Base-by-base conservation (phyloP, 2,329 filamentous ascomycete species). In the Shiraia sp. region DNA sequence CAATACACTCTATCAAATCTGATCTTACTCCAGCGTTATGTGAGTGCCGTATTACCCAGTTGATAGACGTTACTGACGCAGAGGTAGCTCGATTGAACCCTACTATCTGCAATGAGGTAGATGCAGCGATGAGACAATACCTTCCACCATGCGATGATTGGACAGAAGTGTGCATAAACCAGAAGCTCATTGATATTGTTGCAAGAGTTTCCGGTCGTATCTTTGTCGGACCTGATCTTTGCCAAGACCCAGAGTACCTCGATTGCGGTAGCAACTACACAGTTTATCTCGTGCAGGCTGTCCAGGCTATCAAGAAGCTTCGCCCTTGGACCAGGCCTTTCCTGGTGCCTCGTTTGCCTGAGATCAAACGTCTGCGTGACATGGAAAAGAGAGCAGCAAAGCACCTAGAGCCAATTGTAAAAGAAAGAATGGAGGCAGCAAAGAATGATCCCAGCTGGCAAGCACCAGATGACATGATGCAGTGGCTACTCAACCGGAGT, bases 381-480 rank as follows among this genome's bases (percentile, higher is more conserved):
- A 32, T 54, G 14, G 56, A 61, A 31, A 31, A 47, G 24, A 28
- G 36, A 19, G 47, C 54, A 2, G 30, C 36, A 10, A 35, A 47
- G 0, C 44, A 56, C 13, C 36, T 69, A 6, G 17, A 39, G 3
- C 66, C 65, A 1, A 50, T 69, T n/a, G 39, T 68, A 4, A 17
- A 49, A 13, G 52, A 55, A 10, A 50, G 65, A n/a, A 35, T 43
- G 2, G 40, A 55, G 5, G 59, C 57, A 9, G 49, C 51, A 24
- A 52, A 54, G 17, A 53, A 55, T 5, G 52, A 66, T 22, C 57
- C 57, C 0, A 51, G 61, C 12, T 68, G 61, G 45, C 43, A 66
- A 37, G 61, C 57, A 27, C 65, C 63, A 4, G 59, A 70, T 27
- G 70, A 72, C 35, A 55, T 71, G 56, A 42, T 72, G 26, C 63